Evolutionary conservation across 2,329 filamentous ascomycete species (phyloP).

Genomic region (Fusarium musae): DNA sequence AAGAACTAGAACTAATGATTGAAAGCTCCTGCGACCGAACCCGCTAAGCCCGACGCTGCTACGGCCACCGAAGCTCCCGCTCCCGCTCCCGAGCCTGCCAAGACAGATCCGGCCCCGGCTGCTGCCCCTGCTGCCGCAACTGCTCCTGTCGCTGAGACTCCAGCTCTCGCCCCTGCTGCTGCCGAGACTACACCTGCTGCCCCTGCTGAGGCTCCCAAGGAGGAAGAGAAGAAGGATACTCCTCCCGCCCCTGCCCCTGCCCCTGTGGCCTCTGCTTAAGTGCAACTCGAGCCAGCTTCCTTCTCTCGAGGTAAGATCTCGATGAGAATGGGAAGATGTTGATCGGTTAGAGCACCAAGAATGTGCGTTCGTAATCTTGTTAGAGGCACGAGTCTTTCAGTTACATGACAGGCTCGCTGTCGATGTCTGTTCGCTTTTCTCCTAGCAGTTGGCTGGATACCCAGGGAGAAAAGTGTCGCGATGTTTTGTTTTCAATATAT

Average conservation of each 20-base stretch:
- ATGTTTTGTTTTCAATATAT: slow-evolving; percentile 47
- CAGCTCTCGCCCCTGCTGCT: slow-evolving; percentile 38
- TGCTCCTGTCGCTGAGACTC: slow-evolving; percentile 37
- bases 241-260: slow-evolving; percentile 40
- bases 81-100: slow-evolving; percentile 43
- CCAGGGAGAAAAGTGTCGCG: slow-evolving; percentile 42
- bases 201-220: slow-evolving; percentile 41
- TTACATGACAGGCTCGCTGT: slow-evolving; percentile 8
- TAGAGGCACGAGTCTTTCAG: slow-evolving; percentile 1
- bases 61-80: slow-evolving; percentile 44
- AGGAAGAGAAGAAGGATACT: slow-evolving; percentile 22
- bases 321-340: slow-evolving; percentile 3
- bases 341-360: slow-evolving; percentile 2
- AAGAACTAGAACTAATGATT: not conserved
- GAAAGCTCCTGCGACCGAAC: slow-evolving; percentile 41
- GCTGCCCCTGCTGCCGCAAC: slow-evolving; percentile 35
- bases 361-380: not conserved
- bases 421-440: slow-evolving; percentile 34
- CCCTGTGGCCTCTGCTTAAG: slow-evolving; percentile 40
- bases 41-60: slow-evolving; percentile 44
- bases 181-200: slow-evolving; percentile 24
- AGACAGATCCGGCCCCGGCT: slow-evolving; percentile 35
- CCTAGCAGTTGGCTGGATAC: slow-evolving; percentile 49
- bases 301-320: slow-evolving; percentile 1
- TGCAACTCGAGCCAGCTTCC: not conserved